A percentile compares a stretch with the other conserved stretches of the same genome.
Conservation (phyloP, 176 grass and related monocot species). For the Bolboschoenus planiculmis region DNA sequence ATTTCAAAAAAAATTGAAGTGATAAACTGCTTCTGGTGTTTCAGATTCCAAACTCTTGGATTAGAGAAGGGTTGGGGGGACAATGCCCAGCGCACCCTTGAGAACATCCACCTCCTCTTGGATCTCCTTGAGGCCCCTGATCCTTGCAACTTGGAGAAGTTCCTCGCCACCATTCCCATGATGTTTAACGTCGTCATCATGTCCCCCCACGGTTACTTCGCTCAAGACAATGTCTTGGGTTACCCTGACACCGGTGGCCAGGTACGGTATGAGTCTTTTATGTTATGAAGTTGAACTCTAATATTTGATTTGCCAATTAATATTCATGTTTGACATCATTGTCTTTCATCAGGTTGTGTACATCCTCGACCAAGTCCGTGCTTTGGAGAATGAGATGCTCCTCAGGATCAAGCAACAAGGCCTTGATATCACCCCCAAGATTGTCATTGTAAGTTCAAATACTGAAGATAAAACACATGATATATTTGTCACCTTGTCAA, state of each 20-base stretch:
- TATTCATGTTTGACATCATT: conserved; percentile 15
- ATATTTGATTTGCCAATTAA: background rate
- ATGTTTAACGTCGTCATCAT: conserved; percentile 98
- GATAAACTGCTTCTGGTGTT: conserved; percentile 7
- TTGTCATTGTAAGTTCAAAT: conserved; percentile 70
- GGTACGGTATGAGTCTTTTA: conserved; percentile 15
- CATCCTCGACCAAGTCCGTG: conserved; percentile 96
- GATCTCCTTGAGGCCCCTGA: conserved; percentile 97
- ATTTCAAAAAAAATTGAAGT: background rate
- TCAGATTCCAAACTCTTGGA: conserved; percentile 82
- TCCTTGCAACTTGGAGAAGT: conserved; percentile 89
- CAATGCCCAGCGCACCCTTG: conserved; percentile 50
- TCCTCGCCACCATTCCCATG: conserved; percentile 86
- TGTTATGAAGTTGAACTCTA: background rate
- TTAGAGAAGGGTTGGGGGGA: conserved; percentile 99
- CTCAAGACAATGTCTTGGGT: conserved; percentile 94
- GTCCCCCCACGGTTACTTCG: conserved; percentile 93
- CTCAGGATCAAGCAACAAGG: conserved; percentile 99
- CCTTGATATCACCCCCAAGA: conserved; percentile 87
- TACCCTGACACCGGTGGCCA: conserved; percentile 98
- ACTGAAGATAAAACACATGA: background rate
- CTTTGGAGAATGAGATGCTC: conserved; percentile 97
- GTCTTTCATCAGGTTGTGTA: conserved; percentile 58
- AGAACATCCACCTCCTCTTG: conserved; percentile 75
- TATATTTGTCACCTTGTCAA: background rate